phyloP scores from a whole-genome alignment of 176 grass and related monocot genomes.

The Zoysia japonica region DNA sequence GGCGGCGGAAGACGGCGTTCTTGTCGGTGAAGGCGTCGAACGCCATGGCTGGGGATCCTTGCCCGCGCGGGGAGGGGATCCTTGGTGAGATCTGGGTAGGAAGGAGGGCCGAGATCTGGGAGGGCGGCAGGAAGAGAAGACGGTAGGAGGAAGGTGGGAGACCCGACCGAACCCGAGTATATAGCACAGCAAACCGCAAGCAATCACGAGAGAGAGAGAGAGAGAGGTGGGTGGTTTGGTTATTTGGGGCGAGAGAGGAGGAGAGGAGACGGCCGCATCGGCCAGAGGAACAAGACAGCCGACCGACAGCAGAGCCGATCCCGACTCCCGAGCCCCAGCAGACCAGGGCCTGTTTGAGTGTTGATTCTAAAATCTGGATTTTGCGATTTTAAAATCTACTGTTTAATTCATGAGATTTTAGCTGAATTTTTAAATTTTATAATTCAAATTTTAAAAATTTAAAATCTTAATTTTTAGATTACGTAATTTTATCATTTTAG shows the following conservation, averaged over 20 bases:
- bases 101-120: neutral
- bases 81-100: neutral
- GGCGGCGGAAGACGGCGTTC: slow-evolving; percentile 74
- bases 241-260: neutral
- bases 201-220: too few species aligned
- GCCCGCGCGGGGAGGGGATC: neutral
- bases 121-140: neutral
- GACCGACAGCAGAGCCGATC: neutral
- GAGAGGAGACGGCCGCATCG: neutral
- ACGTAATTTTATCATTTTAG: too few species aligned
- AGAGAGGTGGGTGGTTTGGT: too few species aligned
- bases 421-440: too few species aligned
- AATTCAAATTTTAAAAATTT: too few species aligned
- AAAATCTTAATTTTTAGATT: too few species aligned
- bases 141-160: neutral
- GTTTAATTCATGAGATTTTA: too few species aligned
- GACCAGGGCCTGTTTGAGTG: too few species aligned
- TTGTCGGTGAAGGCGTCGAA: slow-evolving; percentile 65
- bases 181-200: neutral
- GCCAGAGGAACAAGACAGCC: neutral
- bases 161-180: neutral
- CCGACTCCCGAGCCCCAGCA: too few species aligned
- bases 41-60: slow-evolving; percentile 38
- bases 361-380: too few species aligned
- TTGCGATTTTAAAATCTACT: too few species aligned